Percentiles rank a stretch among this genome's conserved stretches.
phyloP scores from a whole-genome alignment of 1,284 basidiomycete species.

The Ustilago trichophora region DNA sequence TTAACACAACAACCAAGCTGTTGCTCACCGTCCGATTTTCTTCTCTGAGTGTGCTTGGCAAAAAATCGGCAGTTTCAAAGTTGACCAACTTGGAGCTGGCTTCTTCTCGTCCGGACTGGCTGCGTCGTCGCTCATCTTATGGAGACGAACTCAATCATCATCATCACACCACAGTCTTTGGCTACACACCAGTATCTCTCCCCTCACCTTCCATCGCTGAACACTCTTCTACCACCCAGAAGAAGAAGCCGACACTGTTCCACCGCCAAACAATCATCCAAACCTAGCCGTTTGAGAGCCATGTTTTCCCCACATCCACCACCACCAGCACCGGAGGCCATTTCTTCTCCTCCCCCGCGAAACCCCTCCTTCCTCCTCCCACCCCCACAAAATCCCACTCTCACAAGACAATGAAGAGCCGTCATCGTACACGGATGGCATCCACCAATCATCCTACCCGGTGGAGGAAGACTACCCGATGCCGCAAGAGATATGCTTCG shows the following conservation, averaged over 20 bases:
- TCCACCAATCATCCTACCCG: conserved; percentile 60
- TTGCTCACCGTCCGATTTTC: no score
- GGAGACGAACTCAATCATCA: conserved; percentile 24
- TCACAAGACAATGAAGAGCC: no score
- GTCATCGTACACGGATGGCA: conserved; percentile 57
- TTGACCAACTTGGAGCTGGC: conserved; percentile 2
- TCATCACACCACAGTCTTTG: not conserved
- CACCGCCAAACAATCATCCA: conserved; percentile 3
- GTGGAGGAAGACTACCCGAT: conserved; percentile 60
- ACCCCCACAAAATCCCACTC: no score
- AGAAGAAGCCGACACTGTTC: conserved; percentile 1
- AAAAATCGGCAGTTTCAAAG: not conserved
- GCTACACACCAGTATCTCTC: not conserved
- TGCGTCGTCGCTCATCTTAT: conserved; percentile 34
- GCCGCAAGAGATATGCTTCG: conserved; percentile 53
- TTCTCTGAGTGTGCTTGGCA: no score
- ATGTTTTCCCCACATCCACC: conserved; percentile 16
- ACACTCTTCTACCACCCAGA: not conserved
- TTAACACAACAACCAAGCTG: no score
- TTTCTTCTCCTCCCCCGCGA: no score
- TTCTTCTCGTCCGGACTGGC: conserved; percentile 27
- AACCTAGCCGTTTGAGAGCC: conserved; percentile 14
- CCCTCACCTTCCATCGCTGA: not conserved
- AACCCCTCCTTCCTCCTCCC: not conserved
- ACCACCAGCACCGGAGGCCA: no score